A percentile compares a stretch with the other conserved stretches of the same genome.
These are phyloP conservation scores for Aspergillus sp. DNA, from an alignment of 2,329 filamentous ascomycete genomes.

Conservation along the genomic window DNA sequence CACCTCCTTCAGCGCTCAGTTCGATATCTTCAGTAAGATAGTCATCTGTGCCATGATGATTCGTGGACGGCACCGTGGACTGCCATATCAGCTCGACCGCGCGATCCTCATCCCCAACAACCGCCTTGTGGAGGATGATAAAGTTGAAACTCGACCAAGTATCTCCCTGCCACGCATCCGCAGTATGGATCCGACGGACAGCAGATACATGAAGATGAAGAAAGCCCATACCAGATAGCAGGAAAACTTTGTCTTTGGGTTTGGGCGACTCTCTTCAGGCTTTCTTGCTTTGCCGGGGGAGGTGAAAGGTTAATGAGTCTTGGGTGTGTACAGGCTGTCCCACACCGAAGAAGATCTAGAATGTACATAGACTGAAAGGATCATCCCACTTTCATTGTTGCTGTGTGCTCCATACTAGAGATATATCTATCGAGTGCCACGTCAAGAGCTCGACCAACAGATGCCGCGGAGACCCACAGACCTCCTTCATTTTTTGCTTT, in stretches of 20 bases:
- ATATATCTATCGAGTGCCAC: background rate
- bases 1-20: conserved; percentile 45
- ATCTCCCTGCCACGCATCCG: background rate
- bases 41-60: conserved; percentile 59
- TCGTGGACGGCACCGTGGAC: conserved; percentile 55
- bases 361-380: background rate
- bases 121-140: conserved; percentile 20
- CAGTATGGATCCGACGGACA: conserved; percentile 10
- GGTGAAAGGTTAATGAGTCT: background rate
- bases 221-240: conserved; percentile 4
- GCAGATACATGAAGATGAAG: conserved; percentile 3
- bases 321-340: background rate
- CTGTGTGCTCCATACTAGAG: too few relatives aligned
- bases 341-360: background rate
- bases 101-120: conserved; percentile 38
- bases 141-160: background rate
- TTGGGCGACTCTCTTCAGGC: background rate
- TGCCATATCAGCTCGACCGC: conserved; percentile 58
- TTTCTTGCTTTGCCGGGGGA: background rate
- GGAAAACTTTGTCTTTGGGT: background rate
- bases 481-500: background rate
- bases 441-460: background rate
- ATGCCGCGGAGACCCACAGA: background rate
- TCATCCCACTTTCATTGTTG: background rate
- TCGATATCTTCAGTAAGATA: conserved; percentile 54